These are phyloP conservation scores for Liquidambar formosana DNA, from an alignment of 164 flowering plant genomes.

Conservation along the genomic window DNA sequence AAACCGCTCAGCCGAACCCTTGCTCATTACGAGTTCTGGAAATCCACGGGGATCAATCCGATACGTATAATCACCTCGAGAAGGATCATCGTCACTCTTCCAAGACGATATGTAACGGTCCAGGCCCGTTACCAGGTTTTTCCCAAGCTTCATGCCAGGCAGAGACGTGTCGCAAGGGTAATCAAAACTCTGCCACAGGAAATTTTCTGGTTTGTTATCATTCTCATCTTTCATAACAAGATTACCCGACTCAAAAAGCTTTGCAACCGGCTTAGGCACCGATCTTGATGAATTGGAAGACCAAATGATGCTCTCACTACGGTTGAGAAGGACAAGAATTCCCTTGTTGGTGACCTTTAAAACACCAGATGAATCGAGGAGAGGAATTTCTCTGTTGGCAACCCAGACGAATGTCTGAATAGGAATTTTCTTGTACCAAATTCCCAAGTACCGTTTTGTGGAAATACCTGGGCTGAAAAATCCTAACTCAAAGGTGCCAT, in stretches of 20 bases:
- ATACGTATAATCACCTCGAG: conserved; percentile 24
- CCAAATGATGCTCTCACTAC: conserved; percentile 21
- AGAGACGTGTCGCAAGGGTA: conserved; percentile 31
- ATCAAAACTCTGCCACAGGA: conserved; percentile 40
- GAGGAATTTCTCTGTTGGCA: conserved; percentile 38
- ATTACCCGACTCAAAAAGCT: conserved; percentile 32
- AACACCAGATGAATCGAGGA: conserved; percentile 20
- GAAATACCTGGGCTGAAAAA: conserved; percentile 34
- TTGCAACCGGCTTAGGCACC: conserved; percentile 18
- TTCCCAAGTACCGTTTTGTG: conserved; percentile 28
- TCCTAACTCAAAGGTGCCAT: conserved; percentile 32
- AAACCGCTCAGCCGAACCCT: conserved; percentile 2
- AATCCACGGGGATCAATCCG: conserved; percentile 21
- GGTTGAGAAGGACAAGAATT: conserved; percentile 6
- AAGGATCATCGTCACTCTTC: conserved; percentile 40
- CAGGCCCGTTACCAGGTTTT: conserved; percentile 19
- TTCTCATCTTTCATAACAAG: conserved; percentile 21
- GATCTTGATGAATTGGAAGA: conserved; percentile 15
- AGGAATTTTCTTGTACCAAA: conserved; percentile 36
- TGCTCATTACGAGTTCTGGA: conserved; percentile 23
- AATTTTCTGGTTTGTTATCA: neutral
- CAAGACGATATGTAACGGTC: conserved; percentile 31
- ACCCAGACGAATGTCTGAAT: conserved; percentile 35
- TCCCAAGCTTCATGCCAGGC: conserved; percentile 41
- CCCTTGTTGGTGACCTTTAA: conserved; percentile 13